Base-by-base conservation (phyloP, 2,329 filamentous ascomycete species). In the Hirsutella rhossiliensis region DNA sequence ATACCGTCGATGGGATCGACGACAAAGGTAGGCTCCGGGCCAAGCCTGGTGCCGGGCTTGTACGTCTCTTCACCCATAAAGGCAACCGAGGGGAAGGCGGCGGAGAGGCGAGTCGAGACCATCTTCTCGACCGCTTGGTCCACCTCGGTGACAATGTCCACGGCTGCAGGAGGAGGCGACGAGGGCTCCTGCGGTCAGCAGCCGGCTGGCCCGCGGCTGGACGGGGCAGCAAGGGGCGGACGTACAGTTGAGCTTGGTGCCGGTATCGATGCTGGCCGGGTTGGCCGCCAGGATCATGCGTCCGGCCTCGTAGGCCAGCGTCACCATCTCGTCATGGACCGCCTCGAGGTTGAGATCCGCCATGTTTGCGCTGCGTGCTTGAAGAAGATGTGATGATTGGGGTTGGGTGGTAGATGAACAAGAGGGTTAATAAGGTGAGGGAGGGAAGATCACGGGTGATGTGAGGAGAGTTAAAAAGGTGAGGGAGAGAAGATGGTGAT, bases 31-130 rank as follows among this genome's bases (percentile, higher is more conserved):
- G 85, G 84, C 15, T 72, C 72, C 28, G 71, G 61, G 0, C 78
- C 82, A 40, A 90, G 68, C 38, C 62, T 66, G 48, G 70, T 68
- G 53, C 83, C 83, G 1, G 82, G 75, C 49, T 78, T 69, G 66
- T 87, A 84, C 27, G 84, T 87, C 64, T 90, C 84, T 58, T 87
- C 83, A 57, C 83, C 83, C 60, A 87, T 78, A 61, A 87, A 86
- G 50, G 70, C 61, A 55, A 74, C 75, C 48, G 58, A 50, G 1
- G 80, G 79, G 58, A 78, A 82, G 17, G 66, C 60, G 15, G 62
- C 49, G 3, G 62, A 63, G 13, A 84, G 70, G 36, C 67, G 67
- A 15, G 63, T 58, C 8, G 71, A 73, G 44, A 83, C 75, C 66
- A 79, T 76, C 43, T 68, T 66, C 60, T 84, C 80, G 43, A 84